Base-by-base conservation (phyloP, 495 filamentous ascomycete species). In the Stereocaulon alpinum region DNA sequence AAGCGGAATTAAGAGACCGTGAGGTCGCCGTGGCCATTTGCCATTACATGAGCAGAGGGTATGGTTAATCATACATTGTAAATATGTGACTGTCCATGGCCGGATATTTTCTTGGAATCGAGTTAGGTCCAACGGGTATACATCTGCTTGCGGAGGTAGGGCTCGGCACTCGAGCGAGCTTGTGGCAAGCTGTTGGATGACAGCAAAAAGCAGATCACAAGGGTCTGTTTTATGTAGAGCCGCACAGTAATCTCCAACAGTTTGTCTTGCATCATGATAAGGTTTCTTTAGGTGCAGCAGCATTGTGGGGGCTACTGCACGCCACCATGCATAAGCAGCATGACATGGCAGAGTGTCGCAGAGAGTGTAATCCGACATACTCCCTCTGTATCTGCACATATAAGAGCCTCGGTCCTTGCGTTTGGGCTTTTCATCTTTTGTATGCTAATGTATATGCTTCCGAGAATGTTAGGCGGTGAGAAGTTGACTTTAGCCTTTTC, bases 201-300 rank as follows among this genome's bases (percentile, higher is more conserved):
- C 5, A 37, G 4, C 34, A 2, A 37, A 24, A 37, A 37, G 5
- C 34, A 37, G 34, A 7, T 37, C 6, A 34, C 24, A 50, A 50
- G 27, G 47, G 47, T 15, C 27, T 50, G 14, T 50, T 50, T 50
- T n/a, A n/a, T 14, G 47, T 32, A 50, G 47, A 50, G 47, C 47
- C 47, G 47, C 34, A 6, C 34, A 37, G 34, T 11, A 11, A 50
- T 24, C 17, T 15, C 27, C n/a, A 7, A 29, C 15, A 14, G 12
- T 9, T 32, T 50, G 5, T 30, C 24, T 24, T 30, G 47, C 27
- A n/a, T n/a, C 7, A 24, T n/a, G 47, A n/a, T 30, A 50, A 50
- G 47, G 24, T 32, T 50, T 30, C n/a, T 30, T 50, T 50, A 50
- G 47, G 47, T 50, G 47, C 47, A 50, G 47, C 47, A 50, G 47